Conservation (phyloP, 768 basidiomycete genomes). For the Amanita fuliginea region DNA sequence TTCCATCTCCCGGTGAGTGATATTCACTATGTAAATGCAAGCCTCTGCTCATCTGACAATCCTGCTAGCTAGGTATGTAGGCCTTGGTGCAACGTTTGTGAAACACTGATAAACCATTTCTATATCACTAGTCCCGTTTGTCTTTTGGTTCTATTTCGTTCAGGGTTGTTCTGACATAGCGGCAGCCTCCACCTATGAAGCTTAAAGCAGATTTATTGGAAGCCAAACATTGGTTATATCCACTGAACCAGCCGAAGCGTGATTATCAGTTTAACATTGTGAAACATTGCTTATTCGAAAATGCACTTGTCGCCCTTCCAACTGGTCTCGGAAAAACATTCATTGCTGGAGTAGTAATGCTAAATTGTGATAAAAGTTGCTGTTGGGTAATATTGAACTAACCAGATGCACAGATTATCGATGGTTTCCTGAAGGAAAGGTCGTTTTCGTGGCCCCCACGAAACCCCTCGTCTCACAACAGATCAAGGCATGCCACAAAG, state of each 20-base stretch:
- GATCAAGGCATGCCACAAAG: slow-evolving; percentile 83
- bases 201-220: slow-evolving; percentile 67
- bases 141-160: neutral
- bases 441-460: slow-evolving; percentile 92
- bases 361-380: slow-evolving; percentile 47
- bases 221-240: slow-evolving; percentile 83
- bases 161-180: neutral
- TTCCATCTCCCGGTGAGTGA: slow-evolving; percentile 60
- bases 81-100: neutral
- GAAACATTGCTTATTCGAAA: slow-evolving; percentile 75
- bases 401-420: slow-evolving; percentile 53
- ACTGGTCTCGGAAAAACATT: slow-evolving; percentile 98
- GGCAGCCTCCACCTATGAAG: slow-evolving; percentile 68
- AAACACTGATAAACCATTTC: neutral
- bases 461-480: slow-evolving; percentile 96
- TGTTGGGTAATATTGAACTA: neutral
- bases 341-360: slow-evolving; percentile 93
- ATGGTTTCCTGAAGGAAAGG: slow-evolving; percentile 88
- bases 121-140: slow-evolving; percentile 5
- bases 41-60: neutral
- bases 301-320: slow-evolving; percentile 88
- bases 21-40: neutral
- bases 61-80: slow-evolving; percentile 42
- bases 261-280: slow-evolving; percentile 96
- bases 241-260: slow-evolving; percentile 77